These are phyloP conservation scores for Echeveria elegans DNA, from an alignment of 164 flowering plant species.

Conservation along the genomic window DNA sequence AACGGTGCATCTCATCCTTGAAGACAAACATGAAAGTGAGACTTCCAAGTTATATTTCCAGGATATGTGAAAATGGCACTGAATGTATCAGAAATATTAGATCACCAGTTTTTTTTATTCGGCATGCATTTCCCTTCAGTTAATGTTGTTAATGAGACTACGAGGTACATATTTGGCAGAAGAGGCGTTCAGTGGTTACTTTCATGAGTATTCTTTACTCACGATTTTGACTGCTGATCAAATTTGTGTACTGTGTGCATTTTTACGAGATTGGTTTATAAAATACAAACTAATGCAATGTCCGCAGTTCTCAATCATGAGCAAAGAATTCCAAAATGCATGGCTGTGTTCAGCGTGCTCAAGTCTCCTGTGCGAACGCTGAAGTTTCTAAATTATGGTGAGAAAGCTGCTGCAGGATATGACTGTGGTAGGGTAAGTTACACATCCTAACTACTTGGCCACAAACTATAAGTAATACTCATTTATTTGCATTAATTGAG, in stretches of 20 bases:
- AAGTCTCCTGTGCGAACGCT: constrained; percentile 50
- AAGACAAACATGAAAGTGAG: constrained; percentile 35
- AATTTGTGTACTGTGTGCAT: not conserved
- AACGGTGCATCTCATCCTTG: constrained; percentile 41
- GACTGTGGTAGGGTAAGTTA: constrained; percentile 37
- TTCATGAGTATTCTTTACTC: not conserved
- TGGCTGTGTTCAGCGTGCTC: constrained; percentile 45
- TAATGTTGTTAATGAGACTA: not conserved
- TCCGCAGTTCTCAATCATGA: constrained; percentile 38
- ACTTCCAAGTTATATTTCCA: not conserved
- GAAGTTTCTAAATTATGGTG: constrained; percentile 38
- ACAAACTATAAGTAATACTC: not conserved
- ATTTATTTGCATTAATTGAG: not conserved
- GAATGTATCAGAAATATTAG: not conserved
- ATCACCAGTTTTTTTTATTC: not conserved
- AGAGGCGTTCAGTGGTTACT: not conserved
- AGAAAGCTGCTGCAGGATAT: constrained; percentile 68
- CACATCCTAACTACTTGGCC: not conserved
- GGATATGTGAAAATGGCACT: not conserved
- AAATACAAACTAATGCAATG: not conserved
- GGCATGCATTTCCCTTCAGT: not conserved
- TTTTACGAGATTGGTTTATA: not conserved
- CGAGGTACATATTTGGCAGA: not conserved
- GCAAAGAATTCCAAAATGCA: constrained; percentile 37
- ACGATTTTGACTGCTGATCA: not conserved